phyloP scores from a whole-genome alignment of 2,329 filamentous ascomycete genomes.

The Fusarium sp. region DNA sequence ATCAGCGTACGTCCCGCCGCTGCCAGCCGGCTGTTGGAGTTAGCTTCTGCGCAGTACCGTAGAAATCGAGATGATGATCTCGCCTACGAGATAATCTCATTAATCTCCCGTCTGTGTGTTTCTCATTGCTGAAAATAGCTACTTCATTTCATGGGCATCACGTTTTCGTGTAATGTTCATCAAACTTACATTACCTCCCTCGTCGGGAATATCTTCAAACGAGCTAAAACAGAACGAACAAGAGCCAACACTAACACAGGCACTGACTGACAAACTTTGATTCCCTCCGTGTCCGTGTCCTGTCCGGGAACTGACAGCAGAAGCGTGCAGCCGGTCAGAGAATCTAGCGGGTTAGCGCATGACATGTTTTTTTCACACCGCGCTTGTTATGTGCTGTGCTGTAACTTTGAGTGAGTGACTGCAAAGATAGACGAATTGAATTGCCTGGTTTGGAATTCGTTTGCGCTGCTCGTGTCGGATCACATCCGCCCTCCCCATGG shows the following conservation, averaged over 20 bases:
- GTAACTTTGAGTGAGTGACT: background rate
- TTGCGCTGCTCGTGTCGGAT: slow-evolving; percentile 16
- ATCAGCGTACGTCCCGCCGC: slow-evolving; percentile 23
- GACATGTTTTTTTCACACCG: slow-evolving; percentile 16
- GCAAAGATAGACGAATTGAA: slow-evolving; percentile 17
- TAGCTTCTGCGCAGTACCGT: slow-evolving; percentile 3
- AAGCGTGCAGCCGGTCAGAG: slow-evolving; percentile 33
- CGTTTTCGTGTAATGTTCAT: background rate
- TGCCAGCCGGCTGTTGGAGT: slow-evolving; percentile 8
- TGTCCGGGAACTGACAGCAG: slow-evolving; percentile 29
- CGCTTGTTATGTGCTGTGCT: background rate
- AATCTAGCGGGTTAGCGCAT: slow-evolving; percentile 31
- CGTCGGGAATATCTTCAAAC: slow-evolving; percentile 23
- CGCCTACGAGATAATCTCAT: slow-evolving; percentile 31
- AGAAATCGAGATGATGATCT: slow-evolving; percentile 19
- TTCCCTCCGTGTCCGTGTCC: slow-evolving; percentile 1
- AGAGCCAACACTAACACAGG: background rate
- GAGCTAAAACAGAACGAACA: slow-evolving; percentile 20
- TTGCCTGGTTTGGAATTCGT: slow-evolving; percentile 20
- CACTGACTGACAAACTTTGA: background rate
- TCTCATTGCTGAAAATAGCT: slow-evolving; percentile 34
- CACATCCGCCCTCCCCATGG: slow-evolving; percentile 27
- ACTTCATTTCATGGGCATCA: background rate
- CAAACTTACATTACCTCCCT: slow-evolving; percentile 12
- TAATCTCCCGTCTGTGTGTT: background rate